These are phyloP conservation scores for Podila horticola DNA, from an alignment of 192 early-diverging fungal species.

Conservation along the genomic window DNA sequence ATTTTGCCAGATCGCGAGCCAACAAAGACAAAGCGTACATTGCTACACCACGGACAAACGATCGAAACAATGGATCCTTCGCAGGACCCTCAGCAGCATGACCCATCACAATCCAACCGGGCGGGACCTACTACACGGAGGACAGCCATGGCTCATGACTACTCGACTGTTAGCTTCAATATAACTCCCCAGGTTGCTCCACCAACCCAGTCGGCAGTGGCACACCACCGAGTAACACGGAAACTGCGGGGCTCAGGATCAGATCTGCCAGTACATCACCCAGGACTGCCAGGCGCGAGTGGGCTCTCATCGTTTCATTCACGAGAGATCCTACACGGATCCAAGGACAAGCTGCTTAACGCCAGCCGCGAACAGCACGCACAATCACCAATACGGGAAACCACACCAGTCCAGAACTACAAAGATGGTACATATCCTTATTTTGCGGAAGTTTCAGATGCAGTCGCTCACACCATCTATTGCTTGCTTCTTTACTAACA, in stretches of 20 bases:
- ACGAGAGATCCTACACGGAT: slow-evolving; percentile 28
- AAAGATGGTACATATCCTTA: slow-evolving; percentile 41
- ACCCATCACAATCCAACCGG: slow-evolving; percentile 10
- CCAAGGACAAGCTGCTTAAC: slow-evolving; percentile 24
- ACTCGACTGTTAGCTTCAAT: slow-evolving; percentile 29
- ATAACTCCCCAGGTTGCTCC: slow-evolving; percentile 2
- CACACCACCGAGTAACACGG: slow-evolving; percentile 29
- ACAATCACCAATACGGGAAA: slow-evolving; percentile 50
- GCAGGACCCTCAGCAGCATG: slow-evolving; percentile 24
- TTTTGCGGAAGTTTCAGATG: neutral
- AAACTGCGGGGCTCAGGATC: slow-evolving; percentile 43
- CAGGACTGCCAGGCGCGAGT: slow-evolving; percentile 6
- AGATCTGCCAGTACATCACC: slow-evolving; percentile 35
- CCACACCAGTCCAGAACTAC: slow-evolving; percentile 31
- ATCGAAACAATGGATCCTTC: slow-evolving; percentile 55
- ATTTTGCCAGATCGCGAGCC: slow-evolving; percentile 76
- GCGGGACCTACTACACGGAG: slow-evolving; percentile 41
- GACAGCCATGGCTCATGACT: slow-evolving; percentile 42
- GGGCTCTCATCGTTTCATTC: neutral
- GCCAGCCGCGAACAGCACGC: slow-evolving; percentile 19
- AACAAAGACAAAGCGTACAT: slow-evolving; percentile 70
- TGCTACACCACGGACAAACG: slow-evolving; percentile 54
- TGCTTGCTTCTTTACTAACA: neutral
- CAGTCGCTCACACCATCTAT: neutral
- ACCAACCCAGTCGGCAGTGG: slow-evolving; percentile 38